Percentiles rank a stretch among this genome's conserved stretches.
These are phyloP conservation scores for Annona cherimola DNA, from an alignment of 164 flowering plant species.

Conservation along the genomic window DNA sequence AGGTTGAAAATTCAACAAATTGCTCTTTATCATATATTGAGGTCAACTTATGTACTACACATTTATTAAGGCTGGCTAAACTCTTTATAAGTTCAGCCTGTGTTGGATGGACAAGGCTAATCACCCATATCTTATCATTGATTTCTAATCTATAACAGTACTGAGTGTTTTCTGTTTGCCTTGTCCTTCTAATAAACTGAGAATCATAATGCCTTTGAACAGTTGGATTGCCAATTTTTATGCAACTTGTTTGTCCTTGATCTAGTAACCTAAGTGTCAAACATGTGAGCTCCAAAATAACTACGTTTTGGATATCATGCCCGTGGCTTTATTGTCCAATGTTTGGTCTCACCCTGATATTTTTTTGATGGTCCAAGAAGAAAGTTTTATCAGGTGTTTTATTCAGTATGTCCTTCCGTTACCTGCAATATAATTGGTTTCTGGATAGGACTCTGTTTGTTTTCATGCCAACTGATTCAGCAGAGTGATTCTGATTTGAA, in stretches of 20 bases:
- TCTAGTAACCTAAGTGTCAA: not conserved
- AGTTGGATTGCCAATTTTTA: not conserved
- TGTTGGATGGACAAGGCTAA: not conserved
- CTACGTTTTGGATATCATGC: not conserved
- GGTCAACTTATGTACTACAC: not conserved
- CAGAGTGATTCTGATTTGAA: slow-evolving; percentile 2
- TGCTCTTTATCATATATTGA: not conserved
- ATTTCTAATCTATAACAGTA: not conserved
- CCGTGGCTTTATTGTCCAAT: not conserved
- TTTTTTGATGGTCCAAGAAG: not conserved
- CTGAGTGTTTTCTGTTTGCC: not conserved
- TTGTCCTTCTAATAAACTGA: not conserved
- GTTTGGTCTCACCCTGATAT: not conserved
- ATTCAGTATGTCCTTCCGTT: not conserved
- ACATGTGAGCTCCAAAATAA: not conserved
- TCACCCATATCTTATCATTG: not conserved
- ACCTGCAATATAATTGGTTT: not conserved
- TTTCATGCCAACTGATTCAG: not conserved
- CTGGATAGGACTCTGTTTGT: not conserved
- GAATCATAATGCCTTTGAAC: not conserved
- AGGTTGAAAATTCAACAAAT: not conserved
- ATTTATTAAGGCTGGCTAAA: too few species aligned
- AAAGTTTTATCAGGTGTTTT: not conserved
- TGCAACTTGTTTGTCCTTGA: not conserved
- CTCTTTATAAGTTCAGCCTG: not conserved